These are phyloP conservation scores for Rhizopogon rudus DNA, from an alignment of 768 basidiomycete genomes.

Conservation along the genomic window DNA sequence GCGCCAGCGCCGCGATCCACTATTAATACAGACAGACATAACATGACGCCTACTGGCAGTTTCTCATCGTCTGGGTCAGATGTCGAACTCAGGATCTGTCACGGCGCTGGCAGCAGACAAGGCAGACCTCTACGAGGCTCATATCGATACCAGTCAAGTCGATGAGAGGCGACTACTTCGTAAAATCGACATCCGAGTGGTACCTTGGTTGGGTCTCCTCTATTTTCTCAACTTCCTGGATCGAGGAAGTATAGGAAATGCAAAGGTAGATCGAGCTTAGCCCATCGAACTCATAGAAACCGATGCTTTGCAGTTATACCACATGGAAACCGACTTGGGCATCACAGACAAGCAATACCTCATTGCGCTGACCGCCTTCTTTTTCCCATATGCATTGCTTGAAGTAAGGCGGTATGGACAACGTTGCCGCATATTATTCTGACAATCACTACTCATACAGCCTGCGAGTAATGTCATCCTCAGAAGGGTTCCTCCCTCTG, in stretches of 20 bases:
- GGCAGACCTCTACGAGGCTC: conserved; percentile 36
- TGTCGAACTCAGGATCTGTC: neutral
- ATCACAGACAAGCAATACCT: conserved; percentile 64
- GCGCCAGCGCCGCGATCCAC: neutral
- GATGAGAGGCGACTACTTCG: conserved; percentile 51
- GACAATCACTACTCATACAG: conserved; percentile 24
- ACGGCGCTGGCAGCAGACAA: neutral
- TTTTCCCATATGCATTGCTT: conserved; percentile 67
- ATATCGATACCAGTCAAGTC: conserved; percentile 47
- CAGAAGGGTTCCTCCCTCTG: conserved; percentile 55
- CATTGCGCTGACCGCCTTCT: conserved; percentile 68
- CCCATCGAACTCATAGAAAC: neutral
- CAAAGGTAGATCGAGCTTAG: conserved; percentile 41
- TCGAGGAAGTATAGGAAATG: conserved; percentile 63
- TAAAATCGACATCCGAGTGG: conserved; percentile 59
- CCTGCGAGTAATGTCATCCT: conserved; percentile 61
- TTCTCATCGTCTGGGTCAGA: neutral
- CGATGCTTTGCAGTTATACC: conserved; percentile 42
- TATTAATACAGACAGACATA: neutral
- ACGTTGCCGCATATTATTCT: neutral
- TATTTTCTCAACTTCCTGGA: conserved; percentile 75
- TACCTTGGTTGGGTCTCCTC: conserved; percentile 73
- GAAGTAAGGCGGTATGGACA: conserved; percentile 39
- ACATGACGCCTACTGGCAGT: too few relatives aligned
- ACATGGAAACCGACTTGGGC: conserved; percentile 49